phyloP scores from a whole-genome alignment of 2,329 filamentous ascomycete genomes.

The Phaeosphaeria sp. region DNA sequence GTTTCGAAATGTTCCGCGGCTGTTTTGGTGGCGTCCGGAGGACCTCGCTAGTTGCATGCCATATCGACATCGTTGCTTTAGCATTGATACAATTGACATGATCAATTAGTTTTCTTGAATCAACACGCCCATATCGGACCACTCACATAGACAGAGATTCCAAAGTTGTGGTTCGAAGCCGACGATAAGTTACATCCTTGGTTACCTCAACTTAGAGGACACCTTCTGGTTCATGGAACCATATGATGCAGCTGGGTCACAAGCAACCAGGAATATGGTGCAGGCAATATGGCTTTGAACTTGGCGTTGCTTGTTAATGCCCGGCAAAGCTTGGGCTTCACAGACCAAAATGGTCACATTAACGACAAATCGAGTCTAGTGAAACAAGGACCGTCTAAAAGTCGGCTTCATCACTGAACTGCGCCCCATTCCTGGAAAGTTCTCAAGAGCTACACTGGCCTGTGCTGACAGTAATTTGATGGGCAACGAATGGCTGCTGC shows the following conservation, averaged over 20 bases:
- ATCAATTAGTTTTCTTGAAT: background rate
- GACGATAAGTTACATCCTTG: background rate
- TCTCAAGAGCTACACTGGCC: background rate
- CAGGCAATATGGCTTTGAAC: background rate
- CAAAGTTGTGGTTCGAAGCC: background rate
- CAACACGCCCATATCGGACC: background rate
- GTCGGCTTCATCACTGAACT: background rate
- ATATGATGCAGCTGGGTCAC: background rate
- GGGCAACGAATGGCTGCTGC: background rate
- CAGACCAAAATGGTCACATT: background rate
- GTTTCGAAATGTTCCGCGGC: slow-evolving; percentile 2
- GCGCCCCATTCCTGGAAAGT: background rate
- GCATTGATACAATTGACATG: background rate
- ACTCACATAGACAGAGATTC: background rate
- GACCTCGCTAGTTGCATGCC: background rate
- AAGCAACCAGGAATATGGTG: background rate
- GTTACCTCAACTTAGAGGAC: background rate
- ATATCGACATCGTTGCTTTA: background rate
- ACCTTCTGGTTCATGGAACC: background rate
- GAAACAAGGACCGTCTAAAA: background rate
- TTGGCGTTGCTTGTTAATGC: slow-evolving; percentile 4
- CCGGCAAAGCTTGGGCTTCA: slow-evolving; percentile 2
- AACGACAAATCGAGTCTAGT: background rate
- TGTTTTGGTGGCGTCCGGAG: background rate
- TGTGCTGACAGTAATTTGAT: background rate